phyloP scores from a whole-genome alignment of 139 green algal species.

The Micromonas commoda region DNA sequence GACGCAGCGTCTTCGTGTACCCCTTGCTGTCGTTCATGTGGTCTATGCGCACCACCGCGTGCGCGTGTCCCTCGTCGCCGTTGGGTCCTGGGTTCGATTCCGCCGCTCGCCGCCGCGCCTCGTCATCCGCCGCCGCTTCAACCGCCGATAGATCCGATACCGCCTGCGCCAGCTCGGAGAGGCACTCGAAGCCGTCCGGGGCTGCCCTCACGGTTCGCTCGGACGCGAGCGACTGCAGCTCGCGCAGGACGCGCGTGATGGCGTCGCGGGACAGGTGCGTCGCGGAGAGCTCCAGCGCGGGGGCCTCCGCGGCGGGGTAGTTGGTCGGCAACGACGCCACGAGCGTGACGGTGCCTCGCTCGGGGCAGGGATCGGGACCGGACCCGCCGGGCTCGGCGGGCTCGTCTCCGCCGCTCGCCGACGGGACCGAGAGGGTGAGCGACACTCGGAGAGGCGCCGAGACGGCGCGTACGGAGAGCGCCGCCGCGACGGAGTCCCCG shows the following conservation, averaged over 20 bases:
- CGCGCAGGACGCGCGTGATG: neutral
- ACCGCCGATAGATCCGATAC: neutral
- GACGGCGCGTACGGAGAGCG: too few species aligned
- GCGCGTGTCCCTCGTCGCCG: neutral
- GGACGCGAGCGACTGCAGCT: neutral
- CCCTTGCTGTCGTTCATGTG: conserved; percentile 27
- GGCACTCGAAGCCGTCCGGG: neutral
- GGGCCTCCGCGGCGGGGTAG: neutral
- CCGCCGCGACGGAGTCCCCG: too few species aligned
- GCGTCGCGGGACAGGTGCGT: neutral
- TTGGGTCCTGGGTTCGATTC: neutral
- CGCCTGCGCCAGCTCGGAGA: neutral
- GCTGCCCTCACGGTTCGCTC: neutral
- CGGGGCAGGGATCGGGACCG: too few species aligned
- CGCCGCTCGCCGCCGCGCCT: neutral
- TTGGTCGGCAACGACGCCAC: neutral
- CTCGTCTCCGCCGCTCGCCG: too few species aligned
- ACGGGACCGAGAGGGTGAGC: too few species aligned
- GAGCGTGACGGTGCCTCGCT: neutral
- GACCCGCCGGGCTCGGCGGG: too few species aligned
- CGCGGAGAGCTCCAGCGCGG: neutral
- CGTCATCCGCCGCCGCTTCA: neutral
- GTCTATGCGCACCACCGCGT: conserved; percentile 26
- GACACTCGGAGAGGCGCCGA: too few species aligned
- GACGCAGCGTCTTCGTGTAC: conserved; percentile 30